Base-by-base conservation (phyloP, 441 rosid species). In the Geranium incanum region DNA sequence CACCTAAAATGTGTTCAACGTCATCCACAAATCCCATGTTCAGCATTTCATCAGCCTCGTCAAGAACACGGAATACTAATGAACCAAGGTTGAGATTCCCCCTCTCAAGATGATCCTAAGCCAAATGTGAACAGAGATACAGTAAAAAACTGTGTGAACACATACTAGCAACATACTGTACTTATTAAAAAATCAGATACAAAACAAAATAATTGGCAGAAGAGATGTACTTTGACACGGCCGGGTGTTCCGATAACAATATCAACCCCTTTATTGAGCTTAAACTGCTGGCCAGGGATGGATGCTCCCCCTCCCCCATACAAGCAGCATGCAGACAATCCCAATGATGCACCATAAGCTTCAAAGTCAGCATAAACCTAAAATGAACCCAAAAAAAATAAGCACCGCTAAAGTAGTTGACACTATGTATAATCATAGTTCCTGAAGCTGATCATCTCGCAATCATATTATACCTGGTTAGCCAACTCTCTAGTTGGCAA, bases 41-140 rank as follows among this genome's bases (percentile, higher is more conserved):
- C 77, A 95, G 75, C 98, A 95, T 95, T 76, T 95, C 98, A 82
- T 95, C 99, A 75, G 97, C 97, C 83, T 95, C 97, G 64, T 95
- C 98, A 75, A 95, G 99, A 38, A 95, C 97, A 65, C 97, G 89
- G 78, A 92, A 95, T 76, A 85, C 86, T 33, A 95, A 79, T 7
- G 78, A 80, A 70, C 89, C 84, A 0, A 95, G 75, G 69, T 92
- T 85, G 77, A 90, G 79, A 77, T 87, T 89, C 57, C 76, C 73
- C 79, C 89, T 88, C 80, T 92, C 96, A 33, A 95, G 78, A 76
- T 89, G 97, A 82, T 95, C 99, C 97, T 95, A 72, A 37, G 74
- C 21, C 73, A 68, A 33, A 72, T 65, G 0, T 16, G 13, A 62
- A 62, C 37, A 69, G 36, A 60, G 0, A n/a, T 33, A 13, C 16